Conservation (phyloP, 2,329 filamentous ascomycete species). For the Fusarium napiforme region DNA sequence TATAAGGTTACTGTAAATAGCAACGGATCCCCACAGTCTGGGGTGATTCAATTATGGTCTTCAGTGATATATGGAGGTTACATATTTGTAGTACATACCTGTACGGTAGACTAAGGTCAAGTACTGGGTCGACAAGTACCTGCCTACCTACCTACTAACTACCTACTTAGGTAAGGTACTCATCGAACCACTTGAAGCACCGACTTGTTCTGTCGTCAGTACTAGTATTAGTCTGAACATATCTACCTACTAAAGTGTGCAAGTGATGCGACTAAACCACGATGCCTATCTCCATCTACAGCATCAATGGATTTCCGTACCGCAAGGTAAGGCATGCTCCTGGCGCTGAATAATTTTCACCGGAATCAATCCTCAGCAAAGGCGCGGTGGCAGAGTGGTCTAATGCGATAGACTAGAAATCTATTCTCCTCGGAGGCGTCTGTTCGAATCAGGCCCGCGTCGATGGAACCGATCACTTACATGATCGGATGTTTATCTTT, state of each 20-base stretch:
- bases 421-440: constrained; percentile 49
- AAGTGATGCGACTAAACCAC: background rate
- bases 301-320: background rate
- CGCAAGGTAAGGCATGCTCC: background rate
- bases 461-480: constrained; percentile 3
- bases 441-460: constrained; percentile 51
- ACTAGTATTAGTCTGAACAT: background rate
- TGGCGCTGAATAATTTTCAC: background rate
- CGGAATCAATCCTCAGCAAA: background rate
- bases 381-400: constrained; percentile 49
- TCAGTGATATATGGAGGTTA: background rate
- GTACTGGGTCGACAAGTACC: background rate
- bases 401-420: constrained; percentile 50
- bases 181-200: background rate
- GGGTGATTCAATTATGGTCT: background rate
- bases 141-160: too few species aligned
- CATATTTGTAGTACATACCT: background rate
- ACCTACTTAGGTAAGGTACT: background rate
- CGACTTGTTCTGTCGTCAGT: background rate
- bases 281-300: background rate
- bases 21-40: background rate
- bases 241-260: background rate
- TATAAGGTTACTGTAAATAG: background rate
- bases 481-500: background rate
- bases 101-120: background rate